Evolutionary conservation across 352 stramenopile species (phyloP), one percentile per base, ranked within the genome.

Genomic region (Phytopythium oedochilum): DNA sequence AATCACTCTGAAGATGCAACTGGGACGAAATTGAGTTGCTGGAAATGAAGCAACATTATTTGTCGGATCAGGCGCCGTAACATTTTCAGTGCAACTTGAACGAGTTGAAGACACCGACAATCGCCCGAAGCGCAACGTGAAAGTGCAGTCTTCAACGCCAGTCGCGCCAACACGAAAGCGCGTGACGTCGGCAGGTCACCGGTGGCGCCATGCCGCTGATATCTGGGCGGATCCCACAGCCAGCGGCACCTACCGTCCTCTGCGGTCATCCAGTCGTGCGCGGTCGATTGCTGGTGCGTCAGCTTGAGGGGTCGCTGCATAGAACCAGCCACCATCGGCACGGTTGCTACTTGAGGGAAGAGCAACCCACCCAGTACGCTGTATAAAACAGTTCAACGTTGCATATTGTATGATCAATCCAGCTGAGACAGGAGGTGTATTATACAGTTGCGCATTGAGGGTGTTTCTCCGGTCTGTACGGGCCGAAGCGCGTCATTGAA

Each of bases 341-440:
- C 44, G 6, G 52, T 68, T 71, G 55, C 52, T 35, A 12, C 20
- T 59, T 63, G 11, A 53, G 57, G 28, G 25, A 2, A 15, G 1
- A 8, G 18, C 17, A 12, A 15, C 5, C 14, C 48, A 55, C 48
- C 48, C 31, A 55, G n/a, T 22, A 55, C n/a, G 2, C 28, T 44
- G 48, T 45, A 25, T 55, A 35, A 55, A 55, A 46, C 49, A 34
- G n/a, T n/a, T n/a, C n/a, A n/a, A n/a, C n/a, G n/a, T n/a, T n/a
- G n/a, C n/a, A n/a, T n/a, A n/a, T n/a, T n/a, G n/a, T n/a, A n/a
- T n/a, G n/a, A n/a, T n/a, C n/a, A n/a, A n/a, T n/a, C n/a, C 29
- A 14, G 12, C 47, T 55, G 48, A 55, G 48, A 55, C 48, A 45
- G 48, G 34, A 35, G 5, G 14, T 40, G 47, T 53, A 34, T 54